A percentile compares a stretch with the other conserved stretches of the same genome.
Evolutionary conservation across 2,329 filamentous ascomycete species (phyloP).

Genomic region (Curvularia hawaiiensis): DNA sequence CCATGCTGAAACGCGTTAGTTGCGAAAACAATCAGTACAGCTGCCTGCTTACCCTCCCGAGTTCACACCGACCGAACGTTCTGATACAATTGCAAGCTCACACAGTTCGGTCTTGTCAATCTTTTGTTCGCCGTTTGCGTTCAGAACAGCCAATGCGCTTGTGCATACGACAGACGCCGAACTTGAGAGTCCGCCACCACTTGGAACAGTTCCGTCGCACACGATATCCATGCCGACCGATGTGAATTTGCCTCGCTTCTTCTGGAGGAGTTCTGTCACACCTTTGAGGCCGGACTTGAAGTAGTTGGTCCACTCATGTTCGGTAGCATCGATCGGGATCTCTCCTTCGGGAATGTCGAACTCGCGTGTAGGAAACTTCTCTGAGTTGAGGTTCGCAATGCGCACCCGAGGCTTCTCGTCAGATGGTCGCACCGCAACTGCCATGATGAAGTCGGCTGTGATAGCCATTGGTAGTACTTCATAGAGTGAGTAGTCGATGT

Average conservation of each 20-base stretch:
- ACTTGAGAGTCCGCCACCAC: slow-evolving; percentile 89
- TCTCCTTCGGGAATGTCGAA: slow-evolving; percentile 70
- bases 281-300: slow-evolving; percentile 91
- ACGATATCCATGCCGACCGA: slow-evolving; percentile 84
- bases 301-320: slow-evolving; percentile 97
- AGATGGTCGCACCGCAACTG: slow-evolving; percentile 66
- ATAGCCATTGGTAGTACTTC: slow-evolving; percentile 96
- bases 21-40: neutral
- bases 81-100: slow-evolving; percentile 91
- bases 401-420: slow-evolving; percentile 66
- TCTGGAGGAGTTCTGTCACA: slow-evolving; percentile 75
- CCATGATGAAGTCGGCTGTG: slow-evolving; percentile 86
- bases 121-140: slow-evolving; percentile 76
- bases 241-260: slow-evolving; percentile 68
- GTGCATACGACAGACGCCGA: slow-evolving; percentile 94
- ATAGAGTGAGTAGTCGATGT: slow-evolving; percentile 98
- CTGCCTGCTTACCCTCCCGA: slow-evolving; percentile 74
- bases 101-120: slow-evolving; percentile 92
- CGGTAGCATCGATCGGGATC: slow-evolving; percentile 75
- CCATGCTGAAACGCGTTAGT: slow-evolving; percentile 70
- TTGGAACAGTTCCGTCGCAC: slow-evolving; percentile 89
- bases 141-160: slow-evolving; percentile 84
- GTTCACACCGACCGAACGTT: slow-evolving; percentile 93
- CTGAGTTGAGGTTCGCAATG: slow-evolving; percentile 77
- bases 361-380: slow-evolving; percentile 75